Evolutionary conservation across 257 asterid species (phyloP).

Genomic region (Solanum verrucosum): DNA sequence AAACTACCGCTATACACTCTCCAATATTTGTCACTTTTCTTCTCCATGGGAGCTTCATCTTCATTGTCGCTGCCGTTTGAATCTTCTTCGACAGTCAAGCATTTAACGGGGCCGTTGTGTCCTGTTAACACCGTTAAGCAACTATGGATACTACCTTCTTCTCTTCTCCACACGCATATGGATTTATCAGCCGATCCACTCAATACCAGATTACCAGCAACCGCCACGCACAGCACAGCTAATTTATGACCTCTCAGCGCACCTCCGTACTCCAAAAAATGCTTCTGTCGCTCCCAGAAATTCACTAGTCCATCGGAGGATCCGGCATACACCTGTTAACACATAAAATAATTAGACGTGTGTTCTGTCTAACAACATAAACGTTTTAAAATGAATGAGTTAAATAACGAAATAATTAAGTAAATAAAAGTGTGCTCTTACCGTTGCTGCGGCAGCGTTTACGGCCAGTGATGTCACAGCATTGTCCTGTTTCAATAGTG

Average conservation of each 20-base stretch:
- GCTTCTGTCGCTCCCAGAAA: constrained; percentile 66
- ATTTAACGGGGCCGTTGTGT: constrained; percentile 83
- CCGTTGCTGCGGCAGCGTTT: constrained; percentile 18
- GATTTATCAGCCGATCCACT: constrained; percentile 88
- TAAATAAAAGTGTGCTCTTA: not conserved
- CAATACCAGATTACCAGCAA: constrained; percentile 51
- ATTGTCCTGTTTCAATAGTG: constrained; percentile 49
- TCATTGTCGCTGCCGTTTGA: not conserved
- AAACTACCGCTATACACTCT: constrained; percentile 12
- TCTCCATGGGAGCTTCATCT: not conserved
- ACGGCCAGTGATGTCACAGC: constrained; percentile 76
- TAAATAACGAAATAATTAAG: not conserved
- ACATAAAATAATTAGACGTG: not conserved
- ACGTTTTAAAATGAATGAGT: not conserved
- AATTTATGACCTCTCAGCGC: constrained; percentile 78
- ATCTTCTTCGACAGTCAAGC: constrained; percentile 57
- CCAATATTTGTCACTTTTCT: not conserved
- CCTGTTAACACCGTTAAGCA: constrained; percentile 65
- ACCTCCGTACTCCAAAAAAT: constrained; percentile 60
- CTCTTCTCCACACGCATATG: constrained; percentile 88
- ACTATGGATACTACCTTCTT: constrained; percentile 53
- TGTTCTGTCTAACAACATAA: not conserved
- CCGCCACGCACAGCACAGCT: constrained; percentile 74
- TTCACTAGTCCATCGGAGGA: constrained; percentile 84
- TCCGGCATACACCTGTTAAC: constrained; percentile 44